Evolutionary conservation across 2,329 filamentous ascomycete species (phyloP).

Genomic region (Xylogone sp.): DNA sequence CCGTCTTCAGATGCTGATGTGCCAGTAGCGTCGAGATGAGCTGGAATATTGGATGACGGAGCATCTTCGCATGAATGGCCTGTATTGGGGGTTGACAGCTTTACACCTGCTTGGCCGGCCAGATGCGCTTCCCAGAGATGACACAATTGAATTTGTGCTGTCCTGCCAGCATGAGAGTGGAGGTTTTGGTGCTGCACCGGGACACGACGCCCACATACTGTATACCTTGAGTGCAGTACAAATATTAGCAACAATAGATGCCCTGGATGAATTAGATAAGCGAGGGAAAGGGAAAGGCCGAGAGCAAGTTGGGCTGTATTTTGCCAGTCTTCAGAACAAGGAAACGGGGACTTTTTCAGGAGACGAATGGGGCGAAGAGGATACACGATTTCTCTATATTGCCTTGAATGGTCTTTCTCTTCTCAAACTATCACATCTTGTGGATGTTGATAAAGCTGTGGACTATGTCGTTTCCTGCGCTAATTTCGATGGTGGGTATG

Average conservation of each 20-base stretch:
- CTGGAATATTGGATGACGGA: constrained; percentile 98
- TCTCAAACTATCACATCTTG: constrained; percentile 65
- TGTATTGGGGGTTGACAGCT: constrained; percentile 94
- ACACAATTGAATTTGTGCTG: constrained; percentile 88
- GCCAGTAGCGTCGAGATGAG: constrained; percentile 74
- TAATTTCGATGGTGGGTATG: constrained; percentile 95
- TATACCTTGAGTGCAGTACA: constrained; percentile 95
- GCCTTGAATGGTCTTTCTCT: constrained; percentile 88
- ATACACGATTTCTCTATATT: constrained; percentile 91
- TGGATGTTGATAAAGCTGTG: constrained; percentile 79
- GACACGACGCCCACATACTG: constrained; percentile 93
- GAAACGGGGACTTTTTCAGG: constrained; percentile 85
- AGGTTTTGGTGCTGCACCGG: constrained; percentile 89
- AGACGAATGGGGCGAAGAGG: constrained; percentile 94
- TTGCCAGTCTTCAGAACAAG: constrained; percentile 75
- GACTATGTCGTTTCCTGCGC: constrained; percentile 75
- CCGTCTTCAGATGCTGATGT: constrained; percentile 23
- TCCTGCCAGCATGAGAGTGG: constrained; percentile 88
- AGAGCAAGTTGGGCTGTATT: constrained; percentile 71
- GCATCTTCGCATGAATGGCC: constrained; percentile 88
- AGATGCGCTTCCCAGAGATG: constrained; percentile 73
- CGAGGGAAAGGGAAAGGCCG: constrained; percentile 48
- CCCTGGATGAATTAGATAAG: constrained; percentile 75
- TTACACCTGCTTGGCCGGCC: constrained; percentile 80
- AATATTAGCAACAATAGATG: constrained; percentile 83